These are phyloP conservation scores for Omphalotus olearius DNA, from an alignment of 1,284 basidiomycete genomes.

Conservation along the genomic window DNA sequence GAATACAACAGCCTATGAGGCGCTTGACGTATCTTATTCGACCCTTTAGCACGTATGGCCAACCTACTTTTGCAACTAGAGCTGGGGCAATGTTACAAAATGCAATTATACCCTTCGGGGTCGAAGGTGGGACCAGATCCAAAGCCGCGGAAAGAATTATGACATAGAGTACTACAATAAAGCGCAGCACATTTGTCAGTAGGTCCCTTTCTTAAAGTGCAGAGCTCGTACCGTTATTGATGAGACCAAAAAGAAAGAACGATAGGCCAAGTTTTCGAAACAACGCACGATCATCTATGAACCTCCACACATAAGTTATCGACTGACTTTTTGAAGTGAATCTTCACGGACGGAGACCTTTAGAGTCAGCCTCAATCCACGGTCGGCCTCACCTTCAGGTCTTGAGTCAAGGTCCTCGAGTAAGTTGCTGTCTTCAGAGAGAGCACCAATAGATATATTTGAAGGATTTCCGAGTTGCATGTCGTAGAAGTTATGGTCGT, in stretches of 20 bases:
- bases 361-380: conserved; percentile 8
- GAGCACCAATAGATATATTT: neutral
- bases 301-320: neutral
- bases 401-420: conserved; percentile 5
- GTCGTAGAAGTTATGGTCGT: conserved; percentile 13
- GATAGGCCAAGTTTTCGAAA: conserved; percentile 43
- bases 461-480: conserved; percentile 16
- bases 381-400: conserved; percentile 15
- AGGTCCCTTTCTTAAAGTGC: neutral
- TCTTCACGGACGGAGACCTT: neutral
- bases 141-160: conserved; percentile 95
- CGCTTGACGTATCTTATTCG: conserved; percentile 75
- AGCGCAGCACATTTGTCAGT: neutral
- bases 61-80: conserved; percentile 82
- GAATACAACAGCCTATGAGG: conserved; percentile 68
- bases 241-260: conserved; percentile 58
- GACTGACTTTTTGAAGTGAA: neutral
- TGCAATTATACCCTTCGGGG: conserved; percentile 90
- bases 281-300: conserved; percentile 12
- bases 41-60: conserved; percentile 89
- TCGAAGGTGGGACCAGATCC: conserved; percentile 87
- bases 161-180: conserved; percentile 76
- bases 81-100: conserved; percentile 89
- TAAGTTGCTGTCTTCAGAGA: conserved; percentile 7
- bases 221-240: conserved; percentile 47